phyloP scores from a whole-genome alignment of 345 rosid genomes.

The Populus ilicifolia region DNA sequence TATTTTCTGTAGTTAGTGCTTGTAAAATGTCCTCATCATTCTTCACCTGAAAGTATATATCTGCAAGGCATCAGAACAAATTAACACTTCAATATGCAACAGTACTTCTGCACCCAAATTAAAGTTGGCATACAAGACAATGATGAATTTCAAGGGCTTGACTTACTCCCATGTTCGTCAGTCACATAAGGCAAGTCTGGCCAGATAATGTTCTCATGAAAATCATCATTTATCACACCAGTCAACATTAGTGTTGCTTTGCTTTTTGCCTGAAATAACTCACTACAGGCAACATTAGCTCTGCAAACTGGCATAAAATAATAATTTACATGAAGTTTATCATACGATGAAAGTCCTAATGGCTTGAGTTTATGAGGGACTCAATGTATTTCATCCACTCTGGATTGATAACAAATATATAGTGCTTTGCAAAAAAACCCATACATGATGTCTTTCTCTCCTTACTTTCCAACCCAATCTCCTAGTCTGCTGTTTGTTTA shows the following conservation, averaged over 20 bases:
- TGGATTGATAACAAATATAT: background rate
- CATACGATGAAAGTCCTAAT: background rate
- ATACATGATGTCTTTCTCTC: background rate
- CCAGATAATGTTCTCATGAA: conserved; percentile 74
- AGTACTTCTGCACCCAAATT: background rate
- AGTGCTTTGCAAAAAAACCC: background rate
- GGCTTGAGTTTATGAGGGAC: background rate
- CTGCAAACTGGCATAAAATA: conserved; percentile 20
- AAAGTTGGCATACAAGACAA: background rate
- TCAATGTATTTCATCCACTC: background rate
- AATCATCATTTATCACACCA: conserved; percentile 50
- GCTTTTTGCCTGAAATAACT: conserved; percentile 72
- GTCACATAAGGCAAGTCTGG: conserved; percentile 81
- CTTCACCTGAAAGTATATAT: conserved; percentile 76
- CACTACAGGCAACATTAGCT: conserved; percentile 53
- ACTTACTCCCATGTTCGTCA: conserved; percentile 87
- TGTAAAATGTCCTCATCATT: conserved; percentile 76
- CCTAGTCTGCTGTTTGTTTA: background rate
- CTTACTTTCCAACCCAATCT: background rate
- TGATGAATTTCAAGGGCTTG: conserved; percentile 4
- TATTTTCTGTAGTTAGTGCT: conserved; percentile 56
- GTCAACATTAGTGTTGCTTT: conserved; percentile 78
- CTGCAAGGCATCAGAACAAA: conserved; percentile 42
- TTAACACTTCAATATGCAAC: conserved; percentile 7
- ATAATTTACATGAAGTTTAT: background rate